Base-by-base conservation (phyloP, 179 eudicot genomes). In the Silene coronaria region DNA sequence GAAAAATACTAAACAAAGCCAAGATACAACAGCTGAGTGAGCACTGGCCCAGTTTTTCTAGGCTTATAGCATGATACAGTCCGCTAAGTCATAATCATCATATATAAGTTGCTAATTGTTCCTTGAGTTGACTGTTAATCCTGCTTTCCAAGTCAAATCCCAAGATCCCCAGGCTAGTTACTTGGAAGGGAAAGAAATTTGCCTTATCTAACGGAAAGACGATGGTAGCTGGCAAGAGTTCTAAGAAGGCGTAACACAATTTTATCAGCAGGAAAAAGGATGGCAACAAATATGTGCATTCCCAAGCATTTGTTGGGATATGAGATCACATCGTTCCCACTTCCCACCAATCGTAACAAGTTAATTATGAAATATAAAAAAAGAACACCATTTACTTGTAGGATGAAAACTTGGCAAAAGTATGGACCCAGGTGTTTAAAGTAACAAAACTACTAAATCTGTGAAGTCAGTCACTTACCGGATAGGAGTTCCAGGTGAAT, bases 401-500 rank as follows among this genome's bases (percentile, higher is more conserved):
- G 26, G 12, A 71, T 13, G 21, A 48, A 14, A 5, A 24, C 14
- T 23, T 0, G 17, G 4, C 12, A 5, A 26, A 48, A 70, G 3
- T 6, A 22, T 14, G 36, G 13, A 12, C 14, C 71, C 26, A 36
- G 16, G 19, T 14, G 42, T 23, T 13, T 46, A 16, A 13, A 3
- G n/a, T 14, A 4, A 42, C 11, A 70, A 48, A 42, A 11, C 17
- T 24, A 70, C 13, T 21, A 10, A 34, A n/a, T 36, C 17, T 5
- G 34, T 48, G 19, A 70, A 22, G 27, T 53, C 26, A 72, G 67
- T 23, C 34, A 86, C 87, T 86, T 55, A 91, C 98, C 85, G 87
- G 76, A 93, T 93, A 55, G 92, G 95, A 85, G 87, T 82, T 79
- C 96, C 98, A 12, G 98, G 98, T 34, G 87, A 76, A 74, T 91